These are phyloP conservation scores for Penicillium vulpinum DNA, from an alignment of 2,329 filamentous ascomycete species.

Conservation along the genomic window DNA sequence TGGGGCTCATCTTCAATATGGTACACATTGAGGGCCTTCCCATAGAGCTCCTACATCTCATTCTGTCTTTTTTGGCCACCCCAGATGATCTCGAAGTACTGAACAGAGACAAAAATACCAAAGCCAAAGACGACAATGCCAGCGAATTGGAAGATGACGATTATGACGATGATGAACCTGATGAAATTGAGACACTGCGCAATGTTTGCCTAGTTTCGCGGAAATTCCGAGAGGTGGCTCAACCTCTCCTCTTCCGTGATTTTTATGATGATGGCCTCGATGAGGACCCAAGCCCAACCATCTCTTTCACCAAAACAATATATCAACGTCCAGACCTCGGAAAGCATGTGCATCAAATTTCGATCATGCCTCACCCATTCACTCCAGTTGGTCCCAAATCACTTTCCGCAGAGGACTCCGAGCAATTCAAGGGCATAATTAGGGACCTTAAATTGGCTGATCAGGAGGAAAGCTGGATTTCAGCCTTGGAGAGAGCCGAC, in stretches of 20 bases:
- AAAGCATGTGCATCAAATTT: slow-evolving; percentile 15
- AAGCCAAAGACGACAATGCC: neutral
- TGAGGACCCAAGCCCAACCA: slow-evolving; percentile 1
- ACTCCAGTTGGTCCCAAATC: neutral
- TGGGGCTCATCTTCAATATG: slow-evolving; percentile 11
- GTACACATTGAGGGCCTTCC: slow-evolving; percentile 20
- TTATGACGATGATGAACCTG: neutral
- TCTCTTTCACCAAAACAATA: slow-evolving; percentile 16
- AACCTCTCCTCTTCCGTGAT: slow-evolving; percentile 24
- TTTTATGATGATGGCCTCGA: slow-evolving; percentile 14
- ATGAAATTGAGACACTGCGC: slow-evolving; percentile 4
- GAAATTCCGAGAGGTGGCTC: slow-evolving; percentile 20
- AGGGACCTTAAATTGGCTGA: slow-evolving; percentile 11
- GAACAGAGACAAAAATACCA: neutral
- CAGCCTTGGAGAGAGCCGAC: slow-evolving; percentile 7
- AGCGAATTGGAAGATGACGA: neutral
- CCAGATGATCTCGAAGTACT: neutral
- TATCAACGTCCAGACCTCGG: slow-evolving; percentile 21
- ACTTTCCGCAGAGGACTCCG: neutral
- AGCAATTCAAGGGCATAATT: slow-evolving; percentile 10
- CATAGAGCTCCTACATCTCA: slow-evolving; percentile 20
- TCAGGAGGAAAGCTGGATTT: slow-evolving; percentile 20
- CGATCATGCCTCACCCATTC: neutral
- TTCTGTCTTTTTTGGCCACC: slow-evolving; percentile 12
- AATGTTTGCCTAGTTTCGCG: slow-evolving; percentile 24